A percentile compares a stretch with the other conserved stretches of the same genome.
Conservation (phyloP, 352 stramenopile species). For the Phytophthora melonis region DNA sequence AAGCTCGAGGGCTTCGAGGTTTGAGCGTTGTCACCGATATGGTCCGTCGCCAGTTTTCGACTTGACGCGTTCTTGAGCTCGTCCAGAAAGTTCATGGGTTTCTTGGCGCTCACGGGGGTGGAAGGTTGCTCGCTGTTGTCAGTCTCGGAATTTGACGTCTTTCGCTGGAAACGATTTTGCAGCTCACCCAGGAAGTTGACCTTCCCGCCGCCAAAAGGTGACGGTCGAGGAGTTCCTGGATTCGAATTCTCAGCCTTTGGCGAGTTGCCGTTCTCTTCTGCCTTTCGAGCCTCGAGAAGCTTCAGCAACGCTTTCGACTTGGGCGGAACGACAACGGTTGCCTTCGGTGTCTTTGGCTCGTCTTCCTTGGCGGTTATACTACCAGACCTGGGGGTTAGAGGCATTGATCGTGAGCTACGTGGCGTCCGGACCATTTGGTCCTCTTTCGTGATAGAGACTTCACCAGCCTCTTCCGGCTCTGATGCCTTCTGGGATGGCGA, state of each 20-base stretch:
- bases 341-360: neutral
- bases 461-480: neutral
- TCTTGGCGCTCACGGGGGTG: neutral
- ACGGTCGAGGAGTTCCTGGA: slow-evolving; percentile 14
- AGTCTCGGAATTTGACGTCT: slow-evolving; percentile 5
- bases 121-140: neutral
- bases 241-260: slow-evolving; percentile 5
- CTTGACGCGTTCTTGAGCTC: slow-evolving; percentile 51
- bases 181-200: slow-evolving; percentile 52
- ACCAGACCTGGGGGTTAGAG: slow-evolving; percentile 4
- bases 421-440: slow-evolving; percentile 10
- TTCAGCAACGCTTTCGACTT: slow-evolving; percentile 66
- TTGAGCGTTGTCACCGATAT: neutral
- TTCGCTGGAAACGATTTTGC: slow-evolving; percentile 41
- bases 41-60: slow-evolving; percentile 18
- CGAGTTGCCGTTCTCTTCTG: slow-evolving; percentile 26
- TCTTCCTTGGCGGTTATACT: slow-evolving; percentile 12
- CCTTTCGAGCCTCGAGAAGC: slow-evolving; percentile 44
- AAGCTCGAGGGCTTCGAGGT: slow-evolving; percentile 38
- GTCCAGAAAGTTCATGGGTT: slow-evolving; percentile 54
- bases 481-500: slow-evolving; percentile 11
- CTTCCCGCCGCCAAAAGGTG: slow-evolving; percentile 27
- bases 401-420: slow-evolving; percentile 9
- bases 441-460: neutral
- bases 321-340: slow-evolving; percentile 33